Base-by-base conservation (phyloP, 73 alveolate species). In the Paramecium biaurelia region DNA sequence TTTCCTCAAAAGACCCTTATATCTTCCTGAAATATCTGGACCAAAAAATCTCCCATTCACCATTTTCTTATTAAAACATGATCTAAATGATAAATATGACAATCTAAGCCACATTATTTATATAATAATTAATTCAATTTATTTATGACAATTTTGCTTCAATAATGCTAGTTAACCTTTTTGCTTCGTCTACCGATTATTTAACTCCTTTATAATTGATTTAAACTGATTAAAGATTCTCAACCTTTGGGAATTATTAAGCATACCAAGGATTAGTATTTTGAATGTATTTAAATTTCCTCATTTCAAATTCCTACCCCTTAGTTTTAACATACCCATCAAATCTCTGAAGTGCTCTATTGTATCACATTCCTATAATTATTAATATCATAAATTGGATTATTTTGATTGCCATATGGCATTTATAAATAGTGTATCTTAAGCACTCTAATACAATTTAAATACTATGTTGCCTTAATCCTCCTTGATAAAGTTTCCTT, bases 31-130 rank as follows among this genome's bases (percentile, higher is more conserved):
- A 34, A 89, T 41, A 57, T 70, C 74, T 38, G 89, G 90, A 23
- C 84, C 74, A 23, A 76, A 32, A 42, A 57, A 70, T 89, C 87
- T 82, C 14, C 87, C 87, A 49, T 82, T 67, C 21, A 89, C 85
- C 53, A 70, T 89, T 8, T 45, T 63, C 56, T 57, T 76, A 28
- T 41, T 72, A 70, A 89, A 89, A 7, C 88, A 84, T 24, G 49
- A 43, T 45, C 85, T 30, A 14, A 89, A 72, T 70, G 89, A 49
- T 12, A 89, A 82, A 56, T 89, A 89, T 43, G 92, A 58, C n/a
- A 89, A 45, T 70, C 94, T 68, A 30, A 82, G 57, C 94, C 94
- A 89, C 94, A 89, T 89, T 70, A 26, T 53, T 4, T 53, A 53
- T 53, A 47, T 32, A 47, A 47, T 15, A 9, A 35, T 38, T 57